A percentile compares a stretch with the other conserved stretches of the same genome.
phyloP scores from a whole-genome alignment of 164 flowering plant genomes.

The Chloranthus sessilifolius region DNA sequence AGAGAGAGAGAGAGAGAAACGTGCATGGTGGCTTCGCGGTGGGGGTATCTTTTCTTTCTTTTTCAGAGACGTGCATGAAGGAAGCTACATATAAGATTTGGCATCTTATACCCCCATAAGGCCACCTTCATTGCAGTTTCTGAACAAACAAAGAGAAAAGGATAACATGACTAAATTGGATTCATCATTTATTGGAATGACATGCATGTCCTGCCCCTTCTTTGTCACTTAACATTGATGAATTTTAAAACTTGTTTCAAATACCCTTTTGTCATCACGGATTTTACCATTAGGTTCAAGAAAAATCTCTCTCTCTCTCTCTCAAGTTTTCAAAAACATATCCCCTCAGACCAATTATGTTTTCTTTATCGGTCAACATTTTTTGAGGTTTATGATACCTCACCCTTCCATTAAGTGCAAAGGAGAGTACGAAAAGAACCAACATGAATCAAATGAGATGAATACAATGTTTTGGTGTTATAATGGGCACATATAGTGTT shows the following conservation, averaged over 20 bases:
- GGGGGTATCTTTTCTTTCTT: conserved; percentile 16
- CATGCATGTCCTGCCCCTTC: neutral
- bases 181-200: conserved; percentile 24
- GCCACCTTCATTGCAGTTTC: conserved; percentile 54
- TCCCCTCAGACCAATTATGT: neutral
- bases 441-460: too few species aligned
- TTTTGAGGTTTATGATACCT: too few species aligned
- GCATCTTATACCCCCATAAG: conserved; percentile 17
- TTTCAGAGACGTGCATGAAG: conserved; percentile 43
- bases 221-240: neutral
- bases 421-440: too few species aligned
- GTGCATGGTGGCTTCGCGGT: conserved; percentile 19
- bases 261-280: neutral
- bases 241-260: too few species aligned
- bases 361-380: too few species aligned
- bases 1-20: conserved; percentile 12
- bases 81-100: conserved; percentile 7
- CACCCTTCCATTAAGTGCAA: too few species aligned
- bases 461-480: too few species aligned
- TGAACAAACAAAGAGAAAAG: conserved; percentile 41
- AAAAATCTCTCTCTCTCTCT: neutral
- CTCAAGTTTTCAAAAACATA: neutral
- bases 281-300: neutral
- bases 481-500: too few species aligned
- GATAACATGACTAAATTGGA: conserved; percentile 35